Evolutionary conservation across 208 protist species (phyloP).

Genomic region (Phytomonas francai): DNA sequence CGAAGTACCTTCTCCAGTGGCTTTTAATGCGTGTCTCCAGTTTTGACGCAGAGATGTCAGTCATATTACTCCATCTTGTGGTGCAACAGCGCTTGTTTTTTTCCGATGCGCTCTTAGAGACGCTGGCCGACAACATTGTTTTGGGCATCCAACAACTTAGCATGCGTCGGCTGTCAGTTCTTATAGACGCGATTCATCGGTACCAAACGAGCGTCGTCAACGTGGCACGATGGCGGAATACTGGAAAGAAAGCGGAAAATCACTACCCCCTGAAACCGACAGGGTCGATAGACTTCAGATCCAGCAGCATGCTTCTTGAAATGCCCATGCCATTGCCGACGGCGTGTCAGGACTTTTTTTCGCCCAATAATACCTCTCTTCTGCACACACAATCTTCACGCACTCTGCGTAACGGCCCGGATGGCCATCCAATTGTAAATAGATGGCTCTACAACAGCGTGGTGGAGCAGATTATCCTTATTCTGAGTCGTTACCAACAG

Average conservation of each 20-base stretch:
- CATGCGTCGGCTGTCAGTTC: conserved; percentile 14
- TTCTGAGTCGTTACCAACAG: conserved; percentile 8
- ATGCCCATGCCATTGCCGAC: background rate
- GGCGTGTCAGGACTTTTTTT: background rate
- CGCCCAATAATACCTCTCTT: background rate
- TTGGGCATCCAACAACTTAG: conserved; percentile 11
- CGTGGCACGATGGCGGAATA: conserved; percentile 7
- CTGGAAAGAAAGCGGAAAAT: background rate
- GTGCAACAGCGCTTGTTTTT: conserved; percentile 41
- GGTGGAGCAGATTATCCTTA: conserved; percentile 18
- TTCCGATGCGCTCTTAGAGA: conserved; percentile 35
- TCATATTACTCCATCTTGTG: conserved; percentile 50
- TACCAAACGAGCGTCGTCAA: conserved; percentile 23
- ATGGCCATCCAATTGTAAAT: conserved; percentile 37
- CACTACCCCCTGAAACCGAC: background rate
- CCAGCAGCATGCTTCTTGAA: background rate
- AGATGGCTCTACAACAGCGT: conserved; percentile 23
- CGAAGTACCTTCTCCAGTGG: conserved; percentile 27
- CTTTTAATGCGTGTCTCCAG: conserved; percentile 20
- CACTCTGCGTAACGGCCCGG: background rate
- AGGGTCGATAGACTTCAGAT: background rate
- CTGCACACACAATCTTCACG: background rate
- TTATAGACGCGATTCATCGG: conserved; percentile 51
- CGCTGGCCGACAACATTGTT: conserved; percentile 51
- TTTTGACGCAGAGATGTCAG: conserved; percentile 21